phyloP scores from a whole-genome alignment of 495 filamentous ascomycete genomes.

The Xylaria sp. region DNA sequence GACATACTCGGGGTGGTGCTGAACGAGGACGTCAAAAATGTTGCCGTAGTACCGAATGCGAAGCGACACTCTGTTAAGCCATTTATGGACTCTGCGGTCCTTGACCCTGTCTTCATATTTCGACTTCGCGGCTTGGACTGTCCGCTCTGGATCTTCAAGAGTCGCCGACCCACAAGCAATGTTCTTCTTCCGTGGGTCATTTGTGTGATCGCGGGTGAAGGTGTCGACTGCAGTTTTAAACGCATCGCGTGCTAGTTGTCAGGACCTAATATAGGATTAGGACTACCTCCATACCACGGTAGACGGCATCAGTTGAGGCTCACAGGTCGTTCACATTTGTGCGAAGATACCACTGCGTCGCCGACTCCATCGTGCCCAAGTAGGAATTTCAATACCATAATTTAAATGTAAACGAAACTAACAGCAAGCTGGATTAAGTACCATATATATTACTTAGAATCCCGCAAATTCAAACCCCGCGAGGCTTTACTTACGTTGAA shows the following conservation, averaged over 20 bases:
- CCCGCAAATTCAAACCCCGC: too few species aligned
- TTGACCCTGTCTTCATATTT: conserved; percentile 27
- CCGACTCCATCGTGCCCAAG: neutral
- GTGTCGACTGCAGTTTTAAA: neutral
- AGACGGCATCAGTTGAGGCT: neutral
- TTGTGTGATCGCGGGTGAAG: neutral
- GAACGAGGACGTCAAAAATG: conserved; percentile 33
- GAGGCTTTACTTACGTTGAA: too few species aligned
- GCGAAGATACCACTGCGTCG: neutral
- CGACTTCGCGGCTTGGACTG: neutral
- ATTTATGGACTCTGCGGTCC: conserved; percentile 28
- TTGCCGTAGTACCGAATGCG: conserved; percentile 25
- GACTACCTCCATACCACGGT: neutral
- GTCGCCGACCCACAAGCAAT: neutral
- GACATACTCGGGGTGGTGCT: conserved; percentile 41
- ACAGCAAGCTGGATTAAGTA: neutral
- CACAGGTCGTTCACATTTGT: neutral
- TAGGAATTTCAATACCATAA: neutral
- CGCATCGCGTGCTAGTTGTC: neutral
- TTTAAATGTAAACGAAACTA: neutral
- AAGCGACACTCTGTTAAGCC: conserved; percentile 24
- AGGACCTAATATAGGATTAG: neutral
- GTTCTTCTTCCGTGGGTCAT: neutral
- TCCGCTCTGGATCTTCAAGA: neutral
- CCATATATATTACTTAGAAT: neutral